Evolutionary conservation across 1,139 yeast genomes (phyloP).

Genomic region (Candida albicans): DNA sequence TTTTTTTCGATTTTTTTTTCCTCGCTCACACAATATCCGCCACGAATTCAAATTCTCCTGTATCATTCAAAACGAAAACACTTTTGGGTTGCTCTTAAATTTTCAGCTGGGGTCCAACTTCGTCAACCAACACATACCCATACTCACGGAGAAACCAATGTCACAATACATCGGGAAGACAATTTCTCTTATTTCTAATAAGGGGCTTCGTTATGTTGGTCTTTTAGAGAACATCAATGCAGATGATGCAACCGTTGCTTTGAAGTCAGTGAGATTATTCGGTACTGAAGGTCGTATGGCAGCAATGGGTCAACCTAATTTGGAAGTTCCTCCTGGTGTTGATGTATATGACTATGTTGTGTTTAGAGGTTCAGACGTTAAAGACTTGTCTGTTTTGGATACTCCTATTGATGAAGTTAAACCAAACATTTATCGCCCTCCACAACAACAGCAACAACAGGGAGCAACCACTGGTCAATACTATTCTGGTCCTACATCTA

Average conservation of each 20-base stretch:
- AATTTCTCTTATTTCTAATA: slow-evolving; percentile 82
- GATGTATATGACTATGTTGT: slow-evolving; percentile 79
- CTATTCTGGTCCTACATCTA: slow-evolving; percentile 16
- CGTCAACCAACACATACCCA: no score
- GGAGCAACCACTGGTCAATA: slow-evolving; percentile 12
- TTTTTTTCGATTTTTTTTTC: no score
- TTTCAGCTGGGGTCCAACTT: no score
- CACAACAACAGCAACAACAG: slow-evolving; percentile 20
- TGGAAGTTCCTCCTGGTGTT: slow-evolving; percentile 73
- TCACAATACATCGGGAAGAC: slow-evolving; percentile 91
- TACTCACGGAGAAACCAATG: slow-evolving; percentile 38
- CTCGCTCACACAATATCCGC: no score
- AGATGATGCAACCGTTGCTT: slow-evolving; percentile 86
- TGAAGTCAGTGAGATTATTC: slow-evolving; percentile 76
- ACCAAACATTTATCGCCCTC: slow-evolving; percentile 35
- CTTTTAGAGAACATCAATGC: slow-evolving; percentile 83
- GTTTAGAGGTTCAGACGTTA: slow-evolving; percentile 90
- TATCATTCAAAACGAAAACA: no score
- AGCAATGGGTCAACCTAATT: slow-evolving; percentile 55
- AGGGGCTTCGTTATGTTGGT: slow-evolving; percentile 90
- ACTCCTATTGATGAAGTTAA: slow-evolving; percentile 54
- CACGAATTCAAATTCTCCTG: no score
- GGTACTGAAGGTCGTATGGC: slow-evolving; percentile 92
- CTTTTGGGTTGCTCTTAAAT: no score
- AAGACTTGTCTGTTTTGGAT: slow-evolving; percentile 83